phyloP scores from a whole-genome alignment of 1,284 basidiomycete species.

The Apiotrichum mycotoxinovorans region DNA sequence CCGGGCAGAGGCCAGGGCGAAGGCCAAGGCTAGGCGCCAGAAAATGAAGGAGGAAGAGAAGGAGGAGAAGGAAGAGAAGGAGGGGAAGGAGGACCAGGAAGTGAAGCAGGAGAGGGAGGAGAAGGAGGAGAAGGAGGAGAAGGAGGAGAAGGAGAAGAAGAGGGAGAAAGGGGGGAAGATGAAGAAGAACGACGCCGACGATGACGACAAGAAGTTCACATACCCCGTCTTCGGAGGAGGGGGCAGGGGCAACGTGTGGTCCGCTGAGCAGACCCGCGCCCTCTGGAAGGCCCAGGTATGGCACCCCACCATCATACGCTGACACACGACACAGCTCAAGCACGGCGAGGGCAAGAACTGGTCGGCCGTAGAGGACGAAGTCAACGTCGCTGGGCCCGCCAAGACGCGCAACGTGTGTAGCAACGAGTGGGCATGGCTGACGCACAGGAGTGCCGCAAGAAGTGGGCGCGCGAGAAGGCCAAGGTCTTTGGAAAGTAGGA shows the following conservation, averaged over 20 bases:
- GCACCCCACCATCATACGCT: not conserved
- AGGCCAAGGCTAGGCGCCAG: no score
- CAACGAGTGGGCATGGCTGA: not conserved
- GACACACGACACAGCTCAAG: not conserved
- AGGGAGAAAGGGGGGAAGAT: no score
- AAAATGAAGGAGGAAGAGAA: no score
- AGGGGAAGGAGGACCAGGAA: no score
- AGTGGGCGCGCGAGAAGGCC: conserved; percentile 4
- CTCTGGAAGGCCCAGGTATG: not conserved
- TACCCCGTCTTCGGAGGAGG: not conserved
- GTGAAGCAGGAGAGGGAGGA: no score
- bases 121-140: no score
- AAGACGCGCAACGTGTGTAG: not conserved
- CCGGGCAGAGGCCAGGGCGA: no score
- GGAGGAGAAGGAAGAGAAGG: no score
- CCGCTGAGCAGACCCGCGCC: not conserved
- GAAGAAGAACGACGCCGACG: no score
- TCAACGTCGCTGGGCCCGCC: not conserved
- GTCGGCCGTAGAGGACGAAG: not conserved
- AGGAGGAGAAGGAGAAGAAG: no score
- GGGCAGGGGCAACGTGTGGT: not conserved
- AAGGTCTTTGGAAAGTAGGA: not conserved
- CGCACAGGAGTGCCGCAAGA: conserved; percentile 3
- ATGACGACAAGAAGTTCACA: no score
- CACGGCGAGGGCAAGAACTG: conserved; percentile 6